Conservation (phyloP, 2,329 filamentous ascomycete genomes). For the Cladosporium sp. region DNA sequence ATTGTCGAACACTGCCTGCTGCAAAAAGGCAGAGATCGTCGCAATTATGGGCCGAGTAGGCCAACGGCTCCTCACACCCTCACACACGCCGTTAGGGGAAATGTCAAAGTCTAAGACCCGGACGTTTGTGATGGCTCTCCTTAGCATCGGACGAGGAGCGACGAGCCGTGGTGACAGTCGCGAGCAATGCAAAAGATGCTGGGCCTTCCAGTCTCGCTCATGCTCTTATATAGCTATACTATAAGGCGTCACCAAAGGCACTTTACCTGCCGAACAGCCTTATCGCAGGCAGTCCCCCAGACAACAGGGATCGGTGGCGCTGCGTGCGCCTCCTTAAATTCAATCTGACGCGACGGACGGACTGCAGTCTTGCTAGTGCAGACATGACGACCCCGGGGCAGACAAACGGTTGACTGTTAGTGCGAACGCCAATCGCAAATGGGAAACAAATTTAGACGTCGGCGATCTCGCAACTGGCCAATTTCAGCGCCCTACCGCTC, state of each 20-base stretch:
- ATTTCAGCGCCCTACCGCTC: neutral
- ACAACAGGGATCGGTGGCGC: neutral
- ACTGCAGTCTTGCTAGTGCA: neutral
- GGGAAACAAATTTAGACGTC: constrained; percentile 8
- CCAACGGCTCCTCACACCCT: constrained; percentile 7
- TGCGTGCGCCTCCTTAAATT: constrained; percentile 3
- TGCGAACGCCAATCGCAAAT: neutral
- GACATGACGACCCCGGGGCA: neutral
- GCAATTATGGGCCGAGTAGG: neutral
- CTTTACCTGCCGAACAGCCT: neutral
- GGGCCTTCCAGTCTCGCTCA: too few relatives aligned
- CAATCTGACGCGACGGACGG: neutral
- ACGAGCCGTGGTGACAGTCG: neutral
- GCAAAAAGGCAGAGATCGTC: neutral
- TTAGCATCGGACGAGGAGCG: neutral
- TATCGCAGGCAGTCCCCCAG: constrained; percentile 8
- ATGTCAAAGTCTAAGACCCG: constrained; percentile 7
- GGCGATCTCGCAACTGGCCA: constrained; percentile 3
- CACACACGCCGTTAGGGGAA: constrained; percentile 6
- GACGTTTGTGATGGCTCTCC: neutral
- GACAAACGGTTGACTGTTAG: constrained; percentile 8
- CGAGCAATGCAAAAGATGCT: neutral
- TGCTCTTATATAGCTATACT: neutral
- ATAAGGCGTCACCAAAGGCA: neutral
- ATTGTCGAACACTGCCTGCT: too few relatives aligned